A percentile compares a stretch with the other conserved stretches of the same genome.
Evolutionary conservation across 2,329 filamentous ascomycete species (phyloP).

Genomic region (Penicillium sp.): DNA sequence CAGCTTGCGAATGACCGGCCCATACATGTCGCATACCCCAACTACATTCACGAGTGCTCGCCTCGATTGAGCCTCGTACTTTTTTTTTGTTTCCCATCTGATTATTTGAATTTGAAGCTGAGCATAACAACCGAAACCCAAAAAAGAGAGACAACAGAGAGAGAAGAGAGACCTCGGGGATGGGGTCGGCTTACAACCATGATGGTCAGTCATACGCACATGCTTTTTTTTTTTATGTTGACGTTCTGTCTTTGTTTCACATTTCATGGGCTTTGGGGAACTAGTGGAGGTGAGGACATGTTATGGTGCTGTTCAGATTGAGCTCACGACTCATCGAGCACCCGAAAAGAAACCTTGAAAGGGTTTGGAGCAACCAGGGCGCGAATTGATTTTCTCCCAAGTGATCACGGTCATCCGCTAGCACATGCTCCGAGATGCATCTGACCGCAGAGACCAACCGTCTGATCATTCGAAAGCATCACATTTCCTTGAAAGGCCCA

Average conservation of each 20-base stretch:
- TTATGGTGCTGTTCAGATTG: neutral
- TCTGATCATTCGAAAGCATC: constrained; percentile 21
- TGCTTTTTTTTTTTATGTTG: constrained; percentile 9
- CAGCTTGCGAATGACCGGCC: constrained; percentile 27
- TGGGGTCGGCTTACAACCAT: constrained; percentile 36
- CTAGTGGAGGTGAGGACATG: neutral
- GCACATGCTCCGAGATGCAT: constrained; percentile 13
- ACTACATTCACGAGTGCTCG: constrained; percentile 13
- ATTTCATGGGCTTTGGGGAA: constrained; percentile 13
- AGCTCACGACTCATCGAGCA: neutral
- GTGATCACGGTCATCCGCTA: neutral
- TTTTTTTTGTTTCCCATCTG: constrained; percentile 6
- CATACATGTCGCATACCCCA: constrained; percentile 19
- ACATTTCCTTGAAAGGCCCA: constrained; percentile 12
- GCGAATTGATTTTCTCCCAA: neutral
- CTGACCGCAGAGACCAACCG: constrained; percentile 17
- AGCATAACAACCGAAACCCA: neutral
- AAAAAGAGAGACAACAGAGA: constrained; percentile 1
- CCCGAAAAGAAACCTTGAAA: neutral
- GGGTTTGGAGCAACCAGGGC: neutral
- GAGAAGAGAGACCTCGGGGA: constrained; percentile 18
- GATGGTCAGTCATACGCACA: constrained; percentile 39
- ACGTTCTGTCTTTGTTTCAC: constrained; percentile 15
- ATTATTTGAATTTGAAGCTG: neutral
- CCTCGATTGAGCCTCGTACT: constrained; percentile 24